These are phyloP conservation scores for Posidonia oceanica DNA, from an alignment of 116 monocot species.

Conservation along the genomic window DNA sequence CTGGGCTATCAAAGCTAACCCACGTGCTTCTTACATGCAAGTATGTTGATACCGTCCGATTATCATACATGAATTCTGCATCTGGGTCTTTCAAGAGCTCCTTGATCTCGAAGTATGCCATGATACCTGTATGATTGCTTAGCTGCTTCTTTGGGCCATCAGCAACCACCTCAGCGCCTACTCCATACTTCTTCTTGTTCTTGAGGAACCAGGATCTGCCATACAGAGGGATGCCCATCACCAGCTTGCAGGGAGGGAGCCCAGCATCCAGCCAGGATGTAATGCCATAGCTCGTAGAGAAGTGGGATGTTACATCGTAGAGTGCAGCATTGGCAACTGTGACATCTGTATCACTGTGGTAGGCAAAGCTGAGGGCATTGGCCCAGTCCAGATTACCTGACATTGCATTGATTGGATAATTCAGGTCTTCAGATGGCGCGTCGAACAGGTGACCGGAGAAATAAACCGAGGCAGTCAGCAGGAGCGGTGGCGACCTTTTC, in stretches of 20 bases:
- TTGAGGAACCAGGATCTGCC: constrained; percentile 49
- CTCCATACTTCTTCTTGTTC: constrained; percentile 21
- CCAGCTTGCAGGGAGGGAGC: constrained; percentile 40
- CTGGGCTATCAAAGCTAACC: constrained; percentile 59
- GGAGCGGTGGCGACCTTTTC: constrained; percentile 9
- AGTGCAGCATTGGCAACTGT: constrained; percentile 42
- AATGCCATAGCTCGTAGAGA: constrained; percentile 44
- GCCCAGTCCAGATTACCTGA: constrained; percentile 30
- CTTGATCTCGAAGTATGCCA: constrained; percentile 67
- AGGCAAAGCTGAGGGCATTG: constrained; percentile 38
- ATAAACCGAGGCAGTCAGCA: constrained; percentile 58
- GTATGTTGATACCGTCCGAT: constrained; percentile 28
- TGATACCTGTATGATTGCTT: constrained; percentile 64
- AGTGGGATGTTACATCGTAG: constrained; percentile 29
- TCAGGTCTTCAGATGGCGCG: neutral
- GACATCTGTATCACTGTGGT: constrained; percentile 15
- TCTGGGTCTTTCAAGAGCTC: constrained; percentile 19
- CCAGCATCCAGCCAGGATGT: constrained; percentile 40
- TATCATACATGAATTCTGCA: constrained; percentile 28
- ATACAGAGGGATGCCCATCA: constrained; percentile 59
- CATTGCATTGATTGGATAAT: constrained; percentile 34
- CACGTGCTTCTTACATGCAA: constrained; percentile 42
- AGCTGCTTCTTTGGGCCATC: constrained; percentile 36
- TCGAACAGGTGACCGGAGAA: constrained; percentile 18
- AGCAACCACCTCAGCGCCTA: constrained; percentile 44